These are phyloP conservation scores for Backusella westeae DNA, from an alignment of 192 early-diverging fungal genomes.

Conservation along the genomic window DNA sequence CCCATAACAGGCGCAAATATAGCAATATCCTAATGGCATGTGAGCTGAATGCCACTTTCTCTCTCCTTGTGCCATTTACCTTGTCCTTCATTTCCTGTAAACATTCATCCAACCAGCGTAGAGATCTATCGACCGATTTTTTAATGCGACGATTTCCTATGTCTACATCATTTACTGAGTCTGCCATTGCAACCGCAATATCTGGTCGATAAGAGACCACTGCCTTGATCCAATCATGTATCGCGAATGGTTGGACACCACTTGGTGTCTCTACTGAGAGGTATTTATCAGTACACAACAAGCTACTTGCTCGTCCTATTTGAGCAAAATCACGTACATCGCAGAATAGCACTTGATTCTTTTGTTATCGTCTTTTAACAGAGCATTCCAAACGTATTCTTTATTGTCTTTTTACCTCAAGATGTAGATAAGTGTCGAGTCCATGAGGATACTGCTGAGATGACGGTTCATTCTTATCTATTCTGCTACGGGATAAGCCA, in stretches of 20 bases:
- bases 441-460: conserved; percentile 37
- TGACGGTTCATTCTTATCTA: conserved; percentile 37
- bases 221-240: conserved; percentile 39
- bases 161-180: conserved; percentile 36
- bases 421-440: conserved; percentile 45
- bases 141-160: conserved; percentile 39
- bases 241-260: conserved; percentile 47
- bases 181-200: conserved; percentile 39
- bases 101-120: conserved; percentile 47
- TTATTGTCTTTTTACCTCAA: conserved; percentile 20
- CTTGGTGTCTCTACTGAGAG: conserved; percentile 47
- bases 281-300: conserved; percentile 47
- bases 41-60: neutral
- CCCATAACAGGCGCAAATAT: conserved; percentile 53
- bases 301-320: conserved; percentile 21
- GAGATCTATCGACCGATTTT: conserved; percentile 47
- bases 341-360: conserved; percentile 39
- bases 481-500: conserved; percentile 9
- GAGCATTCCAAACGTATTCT: conserved; percentile 1
- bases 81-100: conserved; percentile 28
- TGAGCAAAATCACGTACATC: conserved; percentile 49
- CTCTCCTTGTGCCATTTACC: conserved; percentile 13
- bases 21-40: conserved; percentile 23
- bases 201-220: conserved; percentile 48
- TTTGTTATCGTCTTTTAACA: too few species aligned